These are phyloP conservation scores for Orbilia ellipsospora DNA, from an alignment of 2,329 filamentous ascomycete genomes.

Conservation along the genomic window DNA sequence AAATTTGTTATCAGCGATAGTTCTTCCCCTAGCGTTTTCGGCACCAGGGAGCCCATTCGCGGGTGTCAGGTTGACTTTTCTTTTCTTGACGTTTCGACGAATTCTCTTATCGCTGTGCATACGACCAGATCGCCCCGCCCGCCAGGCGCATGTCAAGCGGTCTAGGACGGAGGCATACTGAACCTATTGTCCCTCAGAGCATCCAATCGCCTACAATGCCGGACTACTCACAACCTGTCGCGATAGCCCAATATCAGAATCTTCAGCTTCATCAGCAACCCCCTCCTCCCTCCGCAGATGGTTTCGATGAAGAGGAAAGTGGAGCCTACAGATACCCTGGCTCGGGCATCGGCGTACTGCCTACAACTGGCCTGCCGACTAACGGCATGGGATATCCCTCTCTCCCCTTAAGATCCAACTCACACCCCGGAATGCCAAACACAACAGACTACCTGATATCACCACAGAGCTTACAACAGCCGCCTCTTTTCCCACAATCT, in stretches of 20 bases:
- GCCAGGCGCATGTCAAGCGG: conserved; percentile 45
- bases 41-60: conserved; percentile 33
- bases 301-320: conserved; percentile 53
- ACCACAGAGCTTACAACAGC: conserved; percentile 45
- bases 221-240: conserved; percentile 51
- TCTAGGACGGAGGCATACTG: conserved; percentile 35
- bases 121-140: conserved; percentile 43
- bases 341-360: conserved; percentile 50
- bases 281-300: conserved; percentile 51
- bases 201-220: conserved; percentile 44
- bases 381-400: conserved; percentile 54
- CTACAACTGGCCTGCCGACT: conserved; percentile 47
- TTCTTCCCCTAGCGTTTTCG: conserved; percentile 40
- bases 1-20: conserved; percentile 46
- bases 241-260: conserved; percentile 54
- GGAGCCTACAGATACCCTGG: conserved; percentile 54
- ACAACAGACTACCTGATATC: conserved; percentile 54
- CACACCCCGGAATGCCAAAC: conserved; percentile 48
- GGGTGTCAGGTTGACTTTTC: conserved; percentile 24
- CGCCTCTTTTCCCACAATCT: conserved; percentile 50
- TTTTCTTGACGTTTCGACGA: conserved; percentile 31
- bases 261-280: conserved; percentile 54
- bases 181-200: conserved; percentile 31
- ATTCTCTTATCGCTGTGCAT: conserved; percentile 41
- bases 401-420: conserved; percentile 55